A percentile compares a stretch with the other conserved stretches of the same genome.
phyloP scores from a whole-genome alignment of 1,139 yeast species.

The Schwanniomyces etchellsii region DNA sequence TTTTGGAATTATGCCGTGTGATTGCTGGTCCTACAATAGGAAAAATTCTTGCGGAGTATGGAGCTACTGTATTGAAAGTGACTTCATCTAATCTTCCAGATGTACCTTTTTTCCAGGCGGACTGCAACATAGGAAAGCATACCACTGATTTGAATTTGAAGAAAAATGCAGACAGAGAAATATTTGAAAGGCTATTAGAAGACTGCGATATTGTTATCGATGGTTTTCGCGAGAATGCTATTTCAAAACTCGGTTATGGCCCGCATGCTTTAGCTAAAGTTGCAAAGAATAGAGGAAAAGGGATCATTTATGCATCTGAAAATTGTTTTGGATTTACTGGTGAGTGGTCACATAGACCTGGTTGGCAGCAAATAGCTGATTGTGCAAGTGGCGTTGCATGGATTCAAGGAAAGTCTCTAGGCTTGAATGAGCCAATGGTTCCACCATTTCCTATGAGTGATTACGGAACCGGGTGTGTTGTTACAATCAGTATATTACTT shows the following conservation, averaged over 20 bases:
- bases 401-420: slow-evolving; percentile 22
- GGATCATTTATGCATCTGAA: slow-evolving; percentile 25
- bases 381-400: slow-evolving; percentile 28
- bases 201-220: slow-evolving; percentile 26
- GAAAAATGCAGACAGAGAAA: slow-evolving; percentile 14
- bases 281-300: slow-evolving; percentile 21
- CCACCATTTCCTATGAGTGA: slow-evolving; percentile 33
- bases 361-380: slow-evolving; percentile 33
- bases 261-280: slow-evolving; percentile 15
- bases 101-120: slow-evolving; percentile 27
- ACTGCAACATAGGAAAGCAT: slow-evolving; percentile 26
- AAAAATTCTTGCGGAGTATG: slow-evolving; percentile 24
- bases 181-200: slow-evolving; percentile 17
- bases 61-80: slow-evolving; percentile 25
- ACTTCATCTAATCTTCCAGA: slow-evolving; percentile 22
- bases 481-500: slow-evolving; percentile 22
- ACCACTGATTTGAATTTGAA: slow-evolving; percentile 22
- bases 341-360: slow-evolving; percentile 23
- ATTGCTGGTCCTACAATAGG: slow-evolving; percentile 29
- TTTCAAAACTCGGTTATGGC: slow-evolving; percentile 23
- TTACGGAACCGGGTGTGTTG: slow-evolving; percentile 29
- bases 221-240: slow-evolving; percentile 24
- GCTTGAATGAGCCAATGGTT: slow-evolving; percentile 25
- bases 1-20: slow-evolving; percentile 24
- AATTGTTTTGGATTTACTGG: slow-evolving; percentile 28